Base-by-base conservation (phyloP, 208 protist genomes). In the Acanthamoeba royreba region DNA sequence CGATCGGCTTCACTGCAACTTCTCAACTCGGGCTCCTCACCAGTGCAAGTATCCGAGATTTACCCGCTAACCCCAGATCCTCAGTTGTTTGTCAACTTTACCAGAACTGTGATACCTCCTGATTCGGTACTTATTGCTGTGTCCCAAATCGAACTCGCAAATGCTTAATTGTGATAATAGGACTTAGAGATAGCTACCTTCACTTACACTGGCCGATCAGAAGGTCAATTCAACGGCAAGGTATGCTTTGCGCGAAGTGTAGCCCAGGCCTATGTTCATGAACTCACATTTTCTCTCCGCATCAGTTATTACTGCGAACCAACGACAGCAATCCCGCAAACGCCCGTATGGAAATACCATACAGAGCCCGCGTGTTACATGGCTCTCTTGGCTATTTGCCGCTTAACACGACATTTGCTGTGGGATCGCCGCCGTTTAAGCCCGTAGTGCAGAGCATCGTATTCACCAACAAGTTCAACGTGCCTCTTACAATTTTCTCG, bases 11-110 rank as follows among this genome's bases (percentile, higher is more conserved):
- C 53, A 7, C 19, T 93, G 28, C 38, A 47, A 3, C 88, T 93
- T 13, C 66, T 93, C 40, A 93, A 93, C 45, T 81, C 61, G n/a
- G 88, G 88, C 38, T 47, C 53, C 13, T 22, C 88, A 13, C 88
- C 88, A 19, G 85, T 91, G 42, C 85, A 91, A 53, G 85, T 91
- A n/a, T 91, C 85, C 22, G 85, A 91, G 43, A 91, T 91, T 38
- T 91, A 74, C 40, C 85, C 85, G 19, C 85, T 91, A 35, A 91
- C 85, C 22, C 85, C 85, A 5, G 85, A 91, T n/a, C 52, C 85
- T 22, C 85, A 91, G 35, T 53, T 91, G 28, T 72, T 74, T 47
- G 85, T 91, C 43, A 72, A 91, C 38, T 91, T 91, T 72, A 91
- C 85, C 22, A 46, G 85, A 4, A 47, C 85, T 0, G 85, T 91